Evolutionary conservation across 2,329 filamentous ascomycete species (phyloP).

Genomic region (Colletotrichum simmondsii): DNA sequence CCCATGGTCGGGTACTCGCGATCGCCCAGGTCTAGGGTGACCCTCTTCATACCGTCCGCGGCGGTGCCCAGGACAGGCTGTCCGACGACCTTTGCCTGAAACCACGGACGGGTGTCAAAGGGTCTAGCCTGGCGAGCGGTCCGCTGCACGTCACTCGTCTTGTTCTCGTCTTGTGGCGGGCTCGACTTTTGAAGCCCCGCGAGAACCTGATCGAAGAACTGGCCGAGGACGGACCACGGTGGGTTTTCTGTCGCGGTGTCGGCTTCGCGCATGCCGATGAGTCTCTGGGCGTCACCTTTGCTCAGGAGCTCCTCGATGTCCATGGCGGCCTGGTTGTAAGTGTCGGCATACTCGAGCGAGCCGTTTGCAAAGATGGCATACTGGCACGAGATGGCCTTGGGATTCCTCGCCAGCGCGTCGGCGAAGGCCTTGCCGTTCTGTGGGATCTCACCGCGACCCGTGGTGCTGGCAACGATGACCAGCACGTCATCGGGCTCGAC

Average conservation of each 20-base stretch:
- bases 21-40: conserved; percentile 22
- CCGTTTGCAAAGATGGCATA: conserved; percentile 32
- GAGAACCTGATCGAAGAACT: conserved; percentile 29
- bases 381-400: conserved; percentile 6
- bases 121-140: conserved; percentile 13
- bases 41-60: conserved; percentile 25
- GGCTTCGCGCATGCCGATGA: conserved; percentile 31
- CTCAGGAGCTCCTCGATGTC: conserved; percentile 27
- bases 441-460: conserved; percentile 25
- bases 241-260: conserved; percentile 26
- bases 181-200: conserved; percentile 21
- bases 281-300: conserved; percentile 18
- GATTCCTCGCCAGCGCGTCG: conserved; percentile 21
- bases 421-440: conserved; percentile 32
- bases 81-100: conserved; percentile 23
- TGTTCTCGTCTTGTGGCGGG: neutral
- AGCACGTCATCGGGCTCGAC: conserved; percentile 23
- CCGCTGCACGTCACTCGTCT: neutral
- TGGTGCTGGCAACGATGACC: conserved; percentile 28
- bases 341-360: conserved; percentile 27
- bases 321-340: conserved; percentile 32
- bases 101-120: conserved; percentile 30
- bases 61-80: conserved; percentile 6
- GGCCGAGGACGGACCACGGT: conserved; percentile 27
- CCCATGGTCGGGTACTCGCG: conserved; percentile 32